Evolutionary conservation across 1,284 basidiomycete species (phyloP), one percentile per base, ranked within the genome.

Genomic region (Cerrena zonata): DNA sequence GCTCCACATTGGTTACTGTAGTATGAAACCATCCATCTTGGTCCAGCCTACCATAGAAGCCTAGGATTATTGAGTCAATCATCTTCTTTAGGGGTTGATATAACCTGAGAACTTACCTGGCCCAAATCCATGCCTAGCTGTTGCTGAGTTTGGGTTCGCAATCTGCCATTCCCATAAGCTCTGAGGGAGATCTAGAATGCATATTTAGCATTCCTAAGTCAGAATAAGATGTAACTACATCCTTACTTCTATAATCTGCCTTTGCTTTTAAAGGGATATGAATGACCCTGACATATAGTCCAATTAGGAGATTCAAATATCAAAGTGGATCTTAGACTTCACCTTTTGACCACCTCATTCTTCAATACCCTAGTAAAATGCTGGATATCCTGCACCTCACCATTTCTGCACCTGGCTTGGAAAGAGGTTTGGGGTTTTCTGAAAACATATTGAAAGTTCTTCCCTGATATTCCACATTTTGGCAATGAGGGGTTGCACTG

Each of bases 1-100:
- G 86, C 46, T 79, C 78, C 36, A 89, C 72, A 50, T 89, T 86
- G 0, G 85, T 86, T 13, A 88, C 81, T 0, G 80, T 86, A 0
- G 86, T 87, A 43, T 76, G 74, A 60, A 89, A 89, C 61, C 73
- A 78, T 2, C 59, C 59, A 19, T 78, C 62, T 42, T 65, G 62
- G 54, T 82, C 76, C 13, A 86, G 68, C 10, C 86, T 75, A 10
- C 78, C 79, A 53, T 86, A 89, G 27, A 76, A 60, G 19, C 77
- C 84, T 84, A 49, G 34, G 21, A 13, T 30, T 41, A 5, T 44
- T 41, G 44, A 39, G 36, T 42, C 39, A 48, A 2, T 37, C 7
- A 30, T 23, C 45, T 4, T 27, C 3, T 48, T 13, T 18, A n/a
- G 5, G 19, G 49, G 22, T 48, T 47, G 36, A 18, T 15, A 3